Evolutionary conservation across 257 asterid genomes (phyloP).

Genomic region (Solanum phureja): DNA sequence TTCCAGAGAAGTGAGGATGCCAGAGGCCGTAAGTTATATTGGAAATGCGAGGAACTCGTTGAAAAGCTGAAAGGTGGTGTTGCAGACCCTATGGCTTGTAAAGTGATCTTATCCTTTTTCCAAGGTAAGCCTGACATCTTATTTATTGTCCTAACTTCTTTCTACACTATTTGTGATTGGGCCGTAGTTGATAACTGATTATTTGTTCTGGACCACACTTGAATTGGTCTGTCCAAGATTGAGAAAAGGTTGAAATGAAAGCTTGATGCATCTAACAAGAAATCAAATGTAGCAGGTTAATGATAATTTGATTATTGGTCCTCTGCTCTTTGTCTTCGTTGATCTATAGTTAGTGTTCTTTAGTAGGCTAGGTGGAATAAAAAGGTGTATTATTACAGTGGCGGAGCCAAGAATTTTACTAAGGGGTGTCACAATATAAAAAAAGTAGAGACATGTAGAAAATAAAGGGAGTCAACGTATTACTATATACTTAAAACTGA

Average conservation of each 20-base stretch:
- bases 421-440: background rate
- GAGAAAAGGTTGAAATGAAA: background rate
- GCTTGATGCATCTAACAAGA: background rate
- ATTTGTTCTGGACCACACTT: background rate
- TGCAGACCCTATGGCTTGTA: slow-evolving; percentile 58
- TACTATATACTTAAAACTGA: background rate
- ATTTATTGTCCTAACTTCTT: background rate
- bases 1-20: slow-evolving; percentile 79
- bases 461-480: background rate
- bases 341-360: background rate
- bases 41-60: slow-evolving; percentile 84
- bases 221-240: background rate
- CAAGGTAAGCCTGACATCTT: slow-evolving; percentile 47
- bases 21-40: slow-evolving; percentile 59
- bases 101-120: slow-evolving; percentile 56
- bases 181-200: background rate
- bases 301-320: background rate
- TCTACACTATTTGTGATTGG: background rate
- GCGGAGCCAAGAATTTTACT: background rate
- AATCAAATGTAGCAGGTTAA: background rate
- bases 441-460: background rate
- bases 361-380: background rate
- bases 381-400: background rate
- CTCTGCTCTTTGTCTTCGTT: background rate
- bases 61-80: slow-evolving; percentile 63